Base-by-base conservation (phyloP, 768 basidiomycete genomes). In the Aureoboletus auriporus region DNA sequence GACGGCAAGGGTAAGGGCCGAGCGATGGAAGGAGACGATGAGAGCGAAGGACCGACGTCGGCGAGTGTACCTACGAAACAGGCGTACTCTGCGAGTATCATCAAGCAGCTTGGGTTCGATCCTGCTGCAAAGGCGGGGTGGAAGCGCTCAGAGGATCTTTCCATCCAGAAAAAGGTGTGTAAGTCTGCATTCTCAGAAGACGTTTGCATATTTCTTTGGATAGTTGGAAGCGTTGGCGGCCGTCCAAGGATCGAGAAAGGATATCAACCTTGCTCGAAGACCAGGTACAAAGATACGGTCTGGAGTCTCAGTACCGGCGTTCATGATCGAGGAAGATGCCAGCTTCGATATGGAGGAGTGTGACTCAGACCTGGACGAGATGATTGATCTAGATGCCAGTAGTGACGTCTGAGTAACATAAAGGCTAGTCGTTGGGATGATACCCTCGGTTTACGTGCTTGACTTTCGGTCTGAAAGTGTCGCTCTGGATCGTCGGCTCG, bases 51-150 rank as follows among this genome's bases (percentile, higher is more conserved):
- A 29, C 51, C 51, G 41, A 44, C 49, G 30, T 50, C 66, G 29
- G 52, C 35, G 27, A 42, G 37, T 4, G 47, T 38, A 13, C 54
- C 57, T 30, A 56, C 55, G 42, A 80, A 75, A 59, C 71, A 66
- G 39, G 75, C 79, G 2, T 92, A 85, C 63, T 82, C 83, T 34
- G 81, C 84, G 0, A 71, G 72, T 42, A 64, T 86, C 20, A 80
- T 93, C 59, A 83, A 83, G 59, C 72, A 77, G 5, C 71, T 93
- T 4, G 90, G 90, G 2, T 93, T 92, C 50, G 87, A 93, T 66
- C 90, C 90, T 23, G 79, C 81, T 3, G 59, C 72, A 8, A 83
- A 81, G 58, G 64, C 70, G 37, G 80, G 80, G 2, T 74, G 71
- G 35, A 67, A 69, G 35, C 72, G 71, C 49, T 55, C 54, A 0